These are phyloP conservation scores for Plasmodium vivax DNA, from an alignment of 169 alveolate genomes.

Conservation along the genomic window DNA sequence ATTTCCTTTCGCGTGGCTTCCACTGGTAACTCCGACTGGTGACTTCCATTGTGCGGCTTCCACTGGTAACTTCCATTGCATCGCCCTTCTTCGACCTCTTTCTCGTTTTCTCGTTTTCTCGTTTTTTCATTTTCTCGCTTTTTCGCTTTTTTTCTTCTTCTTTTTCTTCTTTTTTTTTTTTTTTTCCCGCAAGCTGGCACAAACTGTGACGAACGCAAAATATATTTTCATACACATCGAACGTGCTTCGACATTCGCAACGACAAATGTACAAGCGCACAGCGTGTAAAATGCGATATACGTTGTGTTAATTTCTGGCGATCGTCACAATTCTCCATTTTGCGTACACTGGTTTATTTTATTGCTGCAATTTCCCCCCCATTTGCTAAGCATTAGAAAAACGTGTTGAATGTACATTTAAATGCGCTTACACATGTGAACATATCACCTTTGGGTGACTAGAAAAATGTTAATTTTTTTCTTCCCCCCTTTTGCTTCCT, in stretches of 20 bases:
- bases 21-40: not conserved
- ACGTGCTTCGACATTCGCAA: not conserved
- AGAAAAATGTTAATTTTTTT: not conserved
- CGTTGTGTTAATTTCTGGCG: not conserved
- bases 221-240: not conserved
- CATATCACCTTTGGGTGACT: not conserved
- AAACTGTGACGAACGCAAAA: not conserved
- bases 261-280: not conserved
- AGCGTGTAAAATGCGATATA: not conserved
- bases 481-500: not conserved
- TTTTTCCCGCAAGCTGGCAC: not conserved
- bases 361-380: not conserved
- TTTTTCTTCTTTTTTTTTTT: not conserved
- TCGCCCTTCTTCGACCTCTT: not conserved
- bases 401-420: not conserved
- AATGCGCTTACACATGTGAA: not conserved
- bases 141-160: not conserved
- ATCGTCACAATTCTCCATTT: not conserved
- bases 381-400: not conserved
- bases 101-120: not conserved
- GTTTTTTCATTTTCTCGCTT: not conserved
- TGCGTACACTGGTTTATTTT: not conserved
- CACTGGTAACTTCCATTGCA: not conserved
- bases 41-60: not conserved
- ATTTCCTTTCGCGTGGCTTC: not conserved